Base-by-base conservation (phyloP, 2,329 filamentous ascomycete species). In the Cladosporium sp. region DNA sequence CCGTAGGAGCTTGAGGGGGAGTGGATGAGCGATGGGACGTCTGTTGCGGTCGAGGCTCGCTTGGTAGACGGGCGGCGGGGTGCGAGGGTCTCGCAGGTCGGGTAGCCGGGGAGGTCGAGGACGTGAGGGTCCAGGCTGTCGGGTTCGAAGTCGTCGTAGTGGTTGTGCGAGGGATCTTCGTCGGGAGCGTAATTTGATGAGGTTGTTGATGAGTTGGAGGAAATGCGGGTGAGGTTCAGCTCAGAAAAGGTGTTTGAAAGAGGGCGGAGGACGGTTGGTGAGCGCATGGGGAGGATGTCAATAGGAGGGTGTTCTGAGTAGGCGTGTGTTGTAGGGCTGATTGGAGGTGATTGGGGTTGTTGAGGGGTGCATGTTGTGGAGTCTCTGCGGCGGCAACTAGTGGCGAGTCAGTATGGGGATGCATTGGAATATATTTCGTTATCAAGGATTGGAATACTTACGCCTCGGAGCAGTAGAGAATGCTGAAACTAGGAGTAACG, bases 401-500 rank as follows among this genome's bases (percentile, higher is more conserved):
- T 8, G 12, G 15, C 15, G 15, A 11, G n/a, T 29, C 36, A 54
- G 36, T 43, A 27, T 12, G 13, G 44, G 42, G 58, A 36, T n/a
- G 50, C 22, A 15, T 12, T 36, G 19, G 4, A 30, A 37, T 24
- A 24, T 34, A 36, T 3, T 18, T 17, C 12, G 30, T 42, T 36
- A 44, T 17, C 42, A 17, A 17, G 47, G 30, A 43, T 15, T 18
- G 40, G 17, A 47, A 37, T 42, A 64, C 73, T 63, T 73, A 84
- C 80, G 76, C 77, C 71, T 84, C 80, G 45, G 80, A 84, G 70
- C 82, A 85, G 64, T 85, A 85, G 39, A 85, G 71, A 36, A 83
- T 73, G 13, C 74, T 74, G 61, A 80, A 79, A 64, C 77, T 77
- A 13, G 82, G 82, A 27, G 78, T 75, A 47, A 80, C 76, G 60